Percentiles rank a stretch among this genome's conserved stretches.
phyloP scores from a whole-genome alignment of 2,329 filamentous ascomycete genomes.

The Botrytis squamosa region DNA sequence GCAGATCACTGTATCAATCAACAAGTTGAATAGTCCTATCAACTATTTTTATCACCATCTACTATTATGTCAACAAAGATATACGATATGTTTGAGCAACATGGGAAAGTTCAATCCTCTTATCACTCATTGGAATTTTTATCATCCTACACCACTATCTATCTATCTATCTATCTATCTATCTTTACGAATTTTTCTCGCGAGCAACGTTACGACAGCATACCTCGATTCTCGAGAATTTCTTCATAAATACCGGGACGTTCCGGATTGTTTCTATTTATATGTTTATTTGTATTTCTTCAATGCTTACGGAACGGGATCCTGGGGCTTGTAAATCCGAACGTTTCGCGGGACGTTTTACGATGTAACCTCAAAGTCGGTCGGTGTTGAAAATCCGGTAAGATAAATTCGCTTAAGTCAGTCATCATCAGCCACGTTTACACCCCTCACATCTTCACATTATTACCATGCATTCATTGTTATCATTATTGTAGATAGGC shows the following conservation, averaged over 20 bases:
- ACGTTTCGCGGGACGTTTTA: not conserved
- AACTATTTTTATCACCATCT: slow-evolving; percentile 2
- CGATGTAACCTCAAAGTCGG: not conserved
- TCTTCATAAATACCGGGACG: not conserved
- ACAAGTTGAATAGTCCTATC: not conserved
- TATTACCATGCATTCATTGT: not conserved
- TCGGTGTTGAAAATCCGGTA: slow-evolving; percentile 7
- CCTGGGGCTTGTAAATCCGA: not conserved
- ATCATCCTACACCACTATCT: slow-evolving; percentile 1
- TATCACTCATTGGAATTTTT: not conserved
- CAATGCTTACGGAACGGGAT: slow-evolving; percentile 7
- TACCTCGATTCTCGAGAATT: not conserved
- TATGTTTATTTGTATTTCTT: not conserved
- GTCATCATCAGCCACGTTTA: not conserved
- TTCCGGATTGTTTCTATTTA: not conserved
- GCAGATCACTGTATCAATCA: not conserved
- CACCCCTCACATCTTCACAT: not conserved
- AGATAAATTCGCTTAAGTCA: slow-evolving; percentile 12
- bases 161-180: not conserved
- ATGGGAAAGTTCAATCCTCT: not conserved
- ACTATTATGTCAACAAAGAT: not conserved
- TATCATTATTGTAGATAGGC: not conserved
- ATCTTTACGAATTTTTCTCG: not conserved
- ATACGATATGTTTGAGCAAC: slow-evolving; percentile 3
- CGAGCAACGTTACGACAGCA: slow-evolving; percentile 11